Evolutionary conservation across 345 rosid genomes (phyloP).

Genomic region (Aurinia saxatilis): DNA sequence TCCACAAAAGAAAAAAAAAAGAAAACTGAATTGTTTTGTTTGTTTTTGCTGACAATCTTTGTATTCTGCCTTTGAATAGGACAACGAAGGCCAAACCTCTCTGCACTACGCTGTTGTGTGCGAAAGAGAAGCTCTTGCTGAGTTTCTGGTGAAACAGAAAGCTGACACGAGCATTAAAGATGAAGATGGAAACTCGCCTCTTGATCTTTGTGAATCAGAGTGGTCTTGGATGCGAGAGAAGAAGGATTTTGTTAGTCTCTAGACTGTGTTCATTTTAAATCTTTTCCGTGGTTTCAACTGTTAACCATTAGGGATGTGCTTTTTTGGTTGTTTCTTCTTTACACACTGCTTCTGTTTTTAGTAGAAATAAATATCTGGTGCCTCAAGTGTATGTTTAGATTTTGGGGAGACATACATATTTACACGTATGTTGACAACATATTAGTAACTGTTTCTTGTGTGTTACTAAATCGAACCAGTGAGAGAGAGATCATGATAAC

Average conservation of each 20-base stretch:
- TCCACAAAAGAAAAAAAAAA: no score
- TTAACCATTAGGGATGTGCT: not conserved
- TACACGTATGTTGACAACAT: no score
- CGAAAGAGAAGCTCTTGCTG: conserved; percentile 68
- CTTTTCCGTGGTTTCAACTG: not conserved
- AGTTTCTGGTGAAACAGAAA: conserved; percentile 69
- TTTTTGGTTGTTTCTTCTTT: not conserved
- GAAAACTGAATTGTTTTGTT: not conserved
- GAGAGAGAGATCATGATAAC: no score
- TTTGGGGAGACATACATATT: not conserved
- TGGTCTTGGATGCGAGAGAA: conserved; percentile 59
- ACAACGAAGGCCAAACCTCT: conserved; percentile 87
- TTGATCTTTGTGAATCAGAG: conserved; percentile 52
- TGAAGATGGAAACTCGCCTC: conserved; percentile 58
- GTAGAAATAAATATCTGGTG: not conserved
- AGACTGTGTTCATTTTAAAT: not conserved
- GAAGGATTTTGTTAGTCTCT: not conserved
- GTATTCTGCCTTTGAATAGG: conserved; percentile 31
- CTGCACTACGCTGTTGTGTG: conserved; percentile 89
- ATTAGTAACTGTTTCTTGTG: no score
- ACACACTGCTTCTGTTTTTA: not conserved
- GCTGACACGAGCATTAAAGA: conserved; percentile 57
- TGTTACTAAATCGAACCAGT: no score
- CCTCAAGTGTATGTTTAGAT: not conserved
- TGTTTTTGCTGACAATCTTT: not conserved